Percentiles rank a stretch among this genome's conserved stretches.
Conservation (phyloP, 2,329 filamentous ascomycete genomes). For the Dothistroma pini region DNA sequence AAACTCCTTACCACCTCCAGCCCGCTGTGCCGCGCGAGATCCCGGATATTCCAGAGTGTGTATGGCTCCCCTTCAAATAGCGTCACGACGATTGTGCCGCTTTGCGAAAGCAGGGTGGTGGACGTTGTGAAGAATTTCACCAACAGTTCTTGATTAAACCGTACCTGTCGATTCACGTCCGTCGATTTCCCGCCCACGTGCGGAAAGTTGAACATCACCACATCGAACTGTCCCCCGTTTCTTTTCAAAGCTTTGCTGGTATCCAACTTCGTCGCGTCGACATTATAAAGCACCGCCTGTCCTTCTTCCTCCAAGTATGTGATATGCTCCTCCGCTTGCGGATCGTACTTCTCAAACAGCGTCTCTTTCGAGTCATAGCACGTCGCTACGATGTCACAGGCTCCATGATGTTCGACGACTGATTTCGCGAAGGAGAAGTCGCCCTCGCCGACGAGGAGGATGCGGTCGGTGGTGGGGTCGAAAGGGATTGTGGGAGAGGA, state of each 20-base stretch:
- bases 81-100: constrained; percentile 69
- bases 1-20: constrained; percentile 68
- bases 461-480: constrained; percentile 55
- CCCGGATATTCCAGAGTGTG: constrained; percentile 89
- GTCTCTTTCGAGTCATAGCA: constrained; percentile 59
- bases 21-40: constrained; percentile 75
- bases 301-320: constrained; percentile 49
- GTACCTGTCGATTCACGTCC: constrained; percentile 90
- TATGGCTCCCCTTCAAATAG: constrained; percentile 94
- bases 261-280: constrained; percentile 66
- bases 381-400: constrained; percentile 65
- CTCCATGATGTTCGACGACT: constrained; percentile 63
- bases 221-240: constrained; percentile 57
- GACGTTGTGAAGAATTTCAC: constrained; percentile 63
- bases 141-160: constrained; percentile 79
- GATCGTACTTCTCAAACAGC: constrained; percentile 64
- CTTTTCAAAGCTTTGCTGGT: constrained; percentile 43
- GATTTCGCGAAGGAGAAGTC: constrained; percentile 75
- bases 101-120: constrained; percentile 50
- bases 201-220: constrained; percentile 93
- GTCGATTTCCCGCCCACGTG: constrained; percentile 90
- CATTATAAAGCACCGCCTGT: constrained; percentile 53
- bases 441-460: constrained; percentile 73
- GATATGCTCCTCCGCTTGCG: constrained; percentile 61
- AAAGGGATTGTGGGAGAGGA: constrained; percentile 63